Percentiles rank a stretch among this genome's conserved stretches.
These are phyloP conservation scores for Nemophila menziesii DNA, from an alignment of 257 asterid genomes.

Conservation along the genomic window DNA sequence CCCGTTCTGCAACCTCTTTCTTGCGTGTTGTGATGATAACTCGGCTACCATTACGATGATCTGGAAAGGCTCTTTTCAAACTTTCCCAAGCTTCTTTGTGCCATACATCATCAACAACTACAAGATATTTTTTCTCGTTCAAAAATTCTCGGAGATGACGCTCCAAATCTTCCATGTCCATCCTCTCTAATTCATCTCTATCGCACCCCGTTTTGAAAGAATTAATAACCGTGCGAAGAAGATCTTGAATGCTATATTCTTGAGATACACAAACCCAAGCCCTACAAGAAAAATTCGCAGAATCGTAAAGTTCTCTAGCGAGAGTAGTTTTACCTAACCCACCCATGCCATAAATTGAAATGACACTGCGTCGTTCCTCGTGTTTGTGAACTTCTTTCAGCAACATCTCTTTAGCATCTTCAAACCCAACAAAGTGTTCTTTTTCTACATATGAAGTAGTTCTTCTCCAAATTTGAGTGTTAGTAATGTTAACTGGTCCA, in stretches of 20 bases:
- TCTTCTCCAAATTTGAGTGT: constrained; percentile 2
- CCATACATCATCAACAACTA: too few species aligned
- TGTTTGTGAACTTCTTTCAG: background rate
- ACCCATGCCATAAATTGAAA: constrained; percentile 14
- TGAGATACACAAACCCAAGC: constrained; percentile 11
- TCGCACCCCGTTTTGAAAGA: background rate
- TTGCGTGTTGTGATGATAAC: constrained; percentile 6
- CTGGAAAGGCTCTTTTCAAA: constrained; percentile 6
- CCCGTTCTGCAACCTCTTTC: constrained; percentile 2
- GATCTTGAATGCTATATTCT: constrained; percentile 2
- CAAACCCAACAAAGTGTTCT: constrained; percentile 8
- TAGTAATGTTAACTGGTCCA: too few species aligned
- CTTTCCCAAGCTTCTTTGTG: constrained; percentile 1
- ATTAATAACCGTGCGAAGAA: background rate
- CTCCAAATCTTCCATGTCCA: too few species aligned
- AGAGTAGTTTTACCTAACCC: constrained; percentile 7
- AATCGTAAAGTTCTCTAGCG: constrained; percentile 2
- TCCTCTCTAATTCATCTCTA: background rate
- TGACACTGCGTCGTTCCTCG: background rate
- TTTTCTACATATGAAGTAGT: constrained; percentile 6
- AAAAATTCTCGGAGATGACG: too few species aligned
- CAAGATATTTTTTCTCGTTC: too few species aligned
- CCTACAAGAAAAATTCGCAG: background rate
- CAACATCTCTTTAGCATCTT: background rate
- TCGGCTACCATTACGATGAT: constrained; percentile 8